Base-by-base conservation (phyloP, 306 rosid species). In the Sesbania bispinosa region DNA sequence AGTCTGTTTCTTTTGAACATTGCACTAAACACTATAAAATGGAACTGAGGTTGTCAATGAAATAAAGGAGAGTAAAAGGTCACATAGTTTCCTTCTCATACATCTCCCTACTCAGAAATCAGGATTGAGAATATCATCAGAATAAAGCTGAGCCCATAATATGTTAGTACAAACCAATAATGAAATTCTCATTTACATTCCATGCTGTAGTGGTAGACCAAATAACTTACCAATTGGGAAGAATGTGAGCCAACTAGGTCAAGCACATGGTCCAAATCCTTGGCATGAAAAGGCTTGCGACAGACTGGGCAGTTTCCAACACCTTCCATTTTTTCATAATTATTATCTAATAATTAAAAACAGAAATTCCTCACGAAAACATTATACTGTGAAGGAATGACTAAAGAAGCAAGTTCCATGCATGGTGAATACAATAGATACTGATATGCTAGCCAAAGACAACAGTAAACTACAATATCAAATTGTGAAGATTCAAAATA, bases 221-320 rank as follows among this genome's bases (percentile, higher is more conserved):
- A 81, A 83, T 32, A 46, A 68, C 73, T 26, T 81, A 87, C 96
- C 82, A 51, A 43, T 69, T 69, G 81, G 58, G 83, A 73, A 57
- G 82, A 68, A 80, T 72, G 81, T 63, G 84, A 79, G 71, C 64
- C 90, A 79, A 85, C 89, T 69, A 92, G 82, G 58, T 80, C 79
- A 52, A 89, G 88, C 64, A 89, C 96, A 58, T 89, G 96, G 35
- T 92, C 88, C 42, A 89, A 81, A 74, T 92, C 96, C 81, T 77
- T 77, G 48, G 84, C 78, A 46, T 81, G 84, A 81, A 92, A 87
- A 54, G 83, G 83, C 48, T 82, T 85, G 66, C 97, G 96, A 80
- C 93, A 92, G 52, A 92, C 89, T 46, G 93, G 97, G 81, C 97
- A 92, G 75, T 79, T 85, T 62, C 96, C 97, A 35, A 73, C 77